Base-by-base conservation (phyloP, 1,139 yeast species). In the Kurtzmaniella quercitrusa region DNA sequence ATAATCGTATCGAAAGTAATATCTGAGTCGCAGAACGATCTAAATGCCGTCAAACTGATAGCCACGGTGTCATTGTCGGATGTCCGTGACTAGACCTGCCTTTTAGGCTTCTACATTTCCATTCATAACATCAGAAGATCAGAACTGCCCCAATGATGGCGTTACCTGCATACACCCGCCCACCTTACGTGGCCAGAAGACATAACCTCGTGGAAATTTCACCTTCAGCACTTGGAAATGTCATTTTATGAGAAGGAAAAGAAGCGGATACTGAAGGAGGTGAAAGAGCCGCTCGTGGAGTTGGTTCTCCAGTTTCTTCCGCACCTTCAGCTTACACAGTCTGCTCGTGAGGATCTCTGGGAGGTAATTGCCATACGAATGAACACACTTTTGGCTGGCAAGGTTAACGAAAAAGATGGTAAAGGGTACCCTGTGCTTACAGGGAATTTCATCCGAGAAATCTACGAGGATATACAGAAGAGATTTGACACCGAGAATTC, bases 341-440 rank as follows among this genome's bases (percentile, higher is more conserved):
- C 53, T 36, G 57, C 55, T 34, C 60, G 58, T 44, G 65, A 64
- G 42, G 65, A 64, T 46, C 46, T 54, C 1, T 68, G 73, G 73
- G 73, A 67, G 50, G 50, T 64, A 8, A 56, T 68, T 11, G 70
- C 73, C 7, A 66, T 67, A 21, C 59, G 63, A 44, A 52, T 68
- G 39, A 60, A 61, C 46, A 60, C 29, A 1, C 41, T 43, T 6
- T 33, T 44, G 1, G 9, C 21, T 7, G 48, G 43, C 2, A 46
- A 45, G 6, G 41, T 39, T 7, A 50, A 47, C 14, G 41, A 33
- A 16, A 27, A 27, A 10, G 40, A 40, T 12, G 29, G 52, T 3
- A 62, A 55, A n/a, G 66, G 64, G 24, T 31, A 64, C 7, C 69
- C 71, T 1, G 60, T 62, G 3, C 50, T 68, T 21, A 68, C 56